Percentiles rank a stretch among this genome's conserved stretches.
Conservation (phyloP, 2,329 filamentous ascomycete species). For the Curvularia lunata region DNA sequence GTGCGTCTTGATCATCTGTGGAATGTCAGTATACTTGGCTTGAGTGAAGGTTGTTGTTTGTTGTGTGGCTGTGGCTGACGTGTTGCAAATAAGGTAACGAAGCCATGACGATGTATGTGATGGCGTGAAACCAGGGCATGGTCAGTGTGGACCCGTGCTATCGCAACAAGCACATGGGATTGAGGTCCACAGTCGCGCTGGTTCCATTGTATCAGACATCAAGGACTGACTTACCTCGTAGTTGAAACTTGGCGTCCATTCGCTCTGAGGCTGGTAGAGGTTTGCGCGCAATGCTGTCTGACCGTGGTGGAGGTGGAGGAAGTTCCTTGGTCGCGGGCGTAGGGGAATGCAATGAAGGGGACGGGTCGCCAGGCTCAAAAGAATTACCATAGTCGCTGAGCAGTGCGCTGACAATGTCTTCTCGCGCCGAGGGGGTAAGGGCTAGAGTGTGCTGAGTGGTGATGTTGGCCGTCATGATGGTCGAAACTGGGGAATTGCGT, state of each 20-base stretch:
- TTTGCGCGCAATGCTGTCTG: conserved; percentile 33
- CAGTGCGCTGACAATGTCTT: conserved; percentile 49
- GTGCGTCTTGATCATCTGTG: conserved; percentile 22
- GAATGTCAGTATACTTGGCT: conserved; percentile 8
- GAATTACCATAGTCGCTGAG: conserved; percentile 48
- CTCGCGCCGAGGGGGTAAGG: conserved; percentile 39
- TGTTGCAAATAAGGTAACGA: not conserved
- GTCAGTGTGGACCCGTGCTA: conserved; percentile 4
- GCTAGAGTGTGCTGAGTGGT: conserved; percentile 35
- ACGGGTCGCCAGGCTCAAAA: conserved; percentile 34
- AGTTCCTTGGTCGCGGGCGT: conserved; percentile 41
- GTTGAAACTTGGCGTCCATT: conserved; percentile 43
- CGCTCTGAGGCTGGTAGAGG: conserved; percentile 32
- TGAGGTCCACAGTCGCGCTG: not conserved
- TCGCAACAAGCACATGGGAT: conserved; percentile 2
- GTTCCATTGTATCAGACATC: not conserved
- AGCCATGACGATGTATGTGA: not conserved
- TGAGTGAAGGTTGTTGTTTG: not conserved
- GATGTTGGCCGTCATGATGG: conserved; percentile 35
- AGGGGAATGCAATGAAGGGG: conserved; percentile 32
- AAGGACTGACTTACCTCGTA: conserved; percentile 40
- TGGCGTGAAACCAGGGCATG: conserved; percentile 12
- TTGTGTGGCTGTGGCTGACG: not conserved
- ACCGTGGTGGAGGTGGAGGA: conserved; percentile 37
- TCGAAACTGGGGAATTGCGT: conserved; percentile 3